Base-by-base conservation (phyloP, 2,329 filamentous ascomycete species). In the Paecilomyces fulvus region DNA sequence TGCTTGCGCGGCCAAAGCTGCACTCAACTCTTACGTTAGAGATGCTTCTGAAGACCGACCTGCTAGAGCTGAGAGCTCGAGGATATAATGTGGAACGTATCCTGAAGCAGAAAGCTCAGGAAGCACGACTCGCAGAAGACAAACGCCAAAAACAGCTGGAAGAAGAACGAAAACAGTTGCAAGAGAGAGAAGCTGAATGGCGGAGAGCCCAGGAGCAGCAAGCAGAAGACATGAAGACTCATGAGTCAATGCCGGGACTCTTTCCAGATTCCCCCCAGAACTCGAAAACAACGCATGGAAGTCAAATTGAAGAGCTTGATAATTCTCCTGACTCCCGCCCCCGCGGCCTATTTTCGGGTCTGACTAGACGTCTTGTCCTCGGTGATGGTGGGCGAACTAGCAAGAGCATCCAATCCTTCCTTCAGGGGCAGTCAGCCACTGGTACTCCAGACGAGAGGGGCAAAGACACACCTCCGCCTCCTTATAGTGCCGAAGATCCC, bases 1-100 rank as follows among this genome's bases (percentile, higher is more conserved):
- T 99, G 37, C 79, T 99, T 51, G 83, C 84, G 54, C 83, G 90
- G 21, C 91, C 92, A 7, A 92, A 89, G 61, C 89, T 95, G 65
- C 89, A 95, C 67, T 91, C 92, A 1, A 90, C 90, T 55, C 82
- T 96, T 56, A 92, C 94, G 55, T 84, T 99, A 56, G 94, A 97
- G 73, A 92, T 90, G 54, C 87, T 99, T 60, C 77, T 99, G 37
- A 92, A 89, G 57, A 85, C 94, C 8, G 90, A 92, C 63, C 79
- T 99, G 23, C 82, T 88, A 51, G 86, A 92, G 53, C 76, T 99
- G 46, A 86, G 90, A 64, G 85, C 86, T 58, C 90, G 94, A 61
- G 94, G 94, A 1, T 97, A 96, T 78, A 97, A 99, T 63, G 94
- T 99, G 43, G 90, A 96, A 67, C 87, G 94, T 52, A 97, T 99